These are phyloP conservation scores for Ascochyta lentis DNA, from an alignment of 2,329 filamentous ascomycete species.

Conservation along the genomic window DNA sequence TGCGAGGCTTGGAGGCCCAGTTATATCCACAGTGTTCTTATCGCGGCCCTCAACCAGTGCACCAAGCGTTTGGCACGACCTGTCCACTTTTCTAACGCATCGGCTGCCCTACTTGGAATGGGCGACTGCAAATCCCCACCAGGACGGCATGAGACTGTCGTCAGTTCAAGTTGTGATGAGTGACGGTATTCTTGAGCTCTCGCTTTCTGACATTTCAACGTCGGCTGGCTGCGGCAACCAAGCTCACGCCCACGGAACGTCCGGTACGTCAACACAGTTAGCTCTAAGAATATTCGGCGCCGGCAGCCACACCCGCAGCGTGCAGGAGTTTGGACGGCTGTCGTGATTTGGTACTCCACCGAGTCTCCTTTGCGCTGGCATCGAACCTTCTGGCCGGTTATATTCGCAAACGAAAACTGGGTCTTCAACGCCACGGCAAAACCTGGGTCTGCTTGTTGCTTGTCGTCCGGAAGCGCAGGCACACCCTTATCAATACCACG, in stretches of 20 bases:
- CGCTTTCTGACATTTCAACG: not conserved
- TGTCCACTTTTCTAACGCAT: conserved; percentile 42
- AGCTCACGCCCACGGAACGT: conserved; percentile 5
- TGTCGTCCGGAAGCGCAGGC: conserved; percentile 18
- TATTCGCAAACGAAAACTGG: conserved; percentile 33
- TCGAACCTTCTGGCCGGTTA: conserved; percentile 44
- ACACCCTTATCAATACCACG: conserved; percentile 27
- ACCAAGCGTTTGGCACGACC: conserved; percentile 30
- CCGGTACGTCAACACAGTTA: conserved; percentile 14
- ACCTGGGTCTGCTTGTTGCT: conserved; percentile 19
- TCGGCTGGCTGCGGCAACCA: conserved; percentile 23
- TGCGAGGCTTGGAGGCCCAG: conserved; percentile 37
- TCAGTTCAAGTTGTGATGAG: conserved; percentile 22
- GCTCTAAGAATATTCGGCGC: conserved; percentile 27
- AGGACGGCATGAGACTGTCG: conserved; percentile 29
- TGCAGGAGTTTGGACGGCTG: conserved; percentile 18
- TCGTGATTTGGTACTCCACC: conserved; percentile 30
- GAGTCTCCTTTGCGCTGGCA: conserved; percentile 29
- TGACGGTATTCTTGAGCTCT: conserved; percentile 2
- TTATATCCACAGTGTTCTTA: conserved; percentile 45
- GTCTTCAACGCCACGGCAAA: conserved; percentile 25
- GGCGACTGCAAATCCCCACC: conserved; percentile 33
- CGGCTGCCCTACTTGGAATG: conserved; percentile 27
- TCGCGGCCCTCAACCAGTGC: conserved; percentile 41
- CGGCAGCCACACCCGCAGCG: conserved; percentile 30